These are phyloP conservation scores for Phytophthora citricola DNA, from an alignment of 352 stramenopile genomes.

Conservation along the genomic window DNA sequence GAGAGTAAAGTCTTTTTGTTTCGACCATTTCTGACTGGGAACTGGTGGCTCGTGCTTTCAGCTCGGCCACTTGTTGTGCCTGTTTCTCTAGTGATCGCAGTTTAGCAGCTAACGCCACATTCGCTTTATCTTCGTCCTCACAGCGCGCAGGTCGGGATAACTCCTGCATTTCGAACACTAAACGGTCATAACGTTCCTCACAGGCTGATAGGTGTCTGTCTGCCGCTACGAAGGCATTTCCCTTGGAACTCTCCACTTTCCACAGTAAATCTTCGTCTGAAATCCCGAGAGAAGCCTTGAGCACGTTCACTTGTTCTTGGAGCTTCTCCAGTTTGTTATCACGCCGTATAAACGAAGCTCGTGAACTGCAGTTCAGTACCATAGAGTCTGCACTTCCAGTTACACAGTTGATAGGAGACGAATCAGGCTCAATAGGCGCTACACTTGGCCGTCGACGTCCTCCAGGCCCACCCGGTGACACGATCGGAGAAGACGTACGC, in stretches of 20 bases:
- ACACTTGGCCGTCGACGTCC: slow-evolving; percentile 57
- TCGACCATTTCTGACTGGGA: slow-evolving; percentile 47
- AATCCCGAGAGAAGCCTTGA: slow-evolving; percentile 76
- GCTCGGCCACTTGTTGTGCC: slow-evolving; percentile 45
- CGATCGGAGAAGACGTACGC: slow-evolving; percentile 60
- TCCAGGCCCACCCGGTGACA: slow-evolving; percentile 28
- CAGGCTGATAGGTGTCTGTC: slow-evolving; percentile 57
- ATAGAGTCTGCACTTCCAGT: neutral
- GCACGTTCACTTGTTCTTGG: slow-evolving; percentile 74
- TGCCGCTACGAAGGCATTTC: slow-evolving; percentile 73
- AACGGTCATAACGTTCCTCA: slow-evolving; percentile 74
- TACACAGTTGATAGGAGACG: slow-evolving; percentile 5
- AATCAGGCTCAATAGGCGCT: slow-evolving; percentile 46
- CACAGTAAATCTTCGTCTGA: slow-evolving; percentile 82
- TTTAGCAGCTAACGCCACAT: slow-evolving; percentile 50
- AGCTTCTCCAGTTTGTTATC: slow-evolving; percentile 71
- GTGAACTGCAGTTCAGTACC: slow-evolving; percentile 15
- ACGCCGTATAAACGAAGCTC: slow-evolving; percentile 43
- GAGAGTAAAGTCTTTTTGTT: slow-evolving; percentile 58
- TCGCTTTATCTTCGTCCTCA: slow-evolving; percentile 56
- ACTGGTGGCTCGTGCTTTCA: slow-evolving; percentile 41
- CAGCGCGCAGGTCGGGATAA: slow-evolving; percentile 54
- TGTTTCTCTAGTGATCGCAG: slow-evolving; percentile 48
- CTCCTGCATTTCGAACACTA: slow-evolving; percentile 71
- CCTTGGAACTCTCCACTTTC: slow-evolving; percentile 80